Percentiles rank a stretch among this genome's conserved stretches.
phyloP scores from a whole-genome alignment of 2,329 filamentous ascomycete species.

The Microdochium trichocladiopsis region DNA sequence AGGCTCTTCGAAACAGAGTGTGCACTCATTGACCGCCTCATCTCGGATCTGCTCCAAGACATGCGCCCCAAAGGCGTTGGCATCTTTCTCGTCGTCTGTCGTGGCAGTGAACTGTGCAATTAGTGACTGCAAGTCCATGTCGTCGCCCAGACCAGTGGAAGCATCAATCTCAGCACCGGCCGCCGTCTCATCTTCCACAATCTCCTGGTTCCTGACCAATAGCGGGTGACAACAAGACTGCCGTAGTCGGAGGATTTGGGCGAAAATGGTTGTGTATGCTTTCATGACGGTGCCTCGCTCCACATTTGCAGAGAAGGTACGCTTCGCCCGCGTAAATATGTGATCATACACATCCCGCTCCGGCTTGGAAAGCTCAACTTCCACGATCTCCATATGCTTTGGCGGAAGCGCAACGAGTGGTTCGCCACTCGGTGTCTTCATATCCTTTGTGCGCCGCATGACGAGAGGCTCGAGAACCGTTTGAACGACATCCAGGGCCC shows the following conservation, averaged over 20 bases:
- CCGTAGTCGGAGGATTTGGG: constrained; percentile 85
- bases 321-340: constrained; percentile 76
- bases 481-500: constrained; percentile 92
- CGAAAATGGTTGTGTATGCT: constrained; percentile 94
- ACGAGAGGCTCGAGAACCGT: constrained; percentile 96
- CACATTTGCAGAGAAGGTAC: constrained; percentile 77
- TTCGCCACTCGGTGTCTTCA: constrained; percentile 83
- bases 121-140: constrained; percentile 88
- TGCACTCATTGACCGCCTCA: constrained; percentile 83
- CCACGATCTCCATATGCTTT: constrained; percentile 76
- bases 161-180: constrained; percentile 72
- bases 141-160: constrained; percentile 76
- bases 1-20: constrained; percentile 89
- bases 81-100: constrained; percentile 53
- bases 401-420: constrained; percentile 73
- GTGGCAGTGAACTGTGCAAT: constrained; percentile 76
- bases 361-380: constrained; percentile 75
- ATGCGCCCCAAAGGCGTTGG: constrained; percentile 74
- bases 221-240: constrained; percentile 93
- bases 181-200: constrained; percentile 84
- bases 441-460: constrained; percentile 90
- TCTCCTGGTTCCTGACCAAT: constrained; percentile 75
- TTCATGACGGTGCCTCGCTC: constrained; percentile 91
- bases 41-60: constrained; percentile 87
- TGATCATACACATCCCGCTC: constrained; percentile 91